Conservation (phyloP, 805 yeast genomes). For the Teunomyces cretensis region DNA sequence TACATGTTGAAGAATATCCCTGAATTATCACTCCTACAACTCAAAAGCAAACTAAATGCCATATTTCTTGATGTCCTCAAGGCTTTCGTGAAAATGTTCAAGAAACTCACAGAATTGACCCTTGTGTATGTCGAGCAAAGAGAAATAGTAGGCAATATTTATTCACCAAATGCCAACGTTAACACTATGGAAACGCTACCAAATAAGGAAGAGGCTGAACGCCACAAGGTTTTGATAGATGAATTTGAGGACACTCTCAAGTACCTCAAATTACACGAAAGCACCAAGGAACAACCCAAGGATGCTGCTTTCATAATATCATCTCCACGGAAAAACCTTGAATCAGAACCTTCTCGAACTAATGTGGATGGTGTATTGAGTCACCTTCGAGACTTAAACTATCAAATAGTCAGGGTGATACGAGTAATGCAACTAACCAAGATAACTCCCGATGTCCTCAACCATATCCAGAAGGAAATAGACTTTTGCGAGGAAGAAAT, state of each 20-base stretch:
- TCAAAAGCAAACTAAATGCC: constrained; percentile 30
- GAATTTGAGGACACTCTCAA: constrained; percentile 29
- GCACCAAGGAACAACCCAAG: constrained; percentile 3
- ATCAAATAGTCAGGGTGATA: constrained; percentile 35
- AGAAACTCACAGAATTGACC: constrained; percentile 28
- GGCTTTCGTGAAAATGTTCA: constrained; percentile 29
- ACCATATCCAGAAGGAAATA: constrained; percentile 23
- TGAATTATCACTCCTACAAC: constrained; percentile 28
- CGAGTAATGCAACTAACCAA: constrained; percentile 37
- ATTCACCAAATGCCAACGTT: constrained; percentile 9
- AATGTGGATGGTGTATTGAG: constrained; percentile 12
- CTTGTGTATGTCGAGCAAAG: constrained; percentile 25
- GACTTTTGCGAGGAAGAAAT: constrained; percentile 27
- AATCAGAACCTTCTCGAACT: background rate
- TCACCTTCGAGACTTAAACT: constrained; percentile 35
- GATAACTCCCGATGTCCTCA: constrained; percentile 29
- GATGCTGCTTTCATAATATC: constrained; percentile 24
- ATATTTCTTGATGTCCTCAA: constrained; percentile 37
- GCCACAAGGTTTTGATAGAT: constrained; percentile 27
- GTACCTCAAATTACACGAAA: constrained; percentile 17
- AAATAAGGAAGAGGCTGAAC: constrained; percentile 27
- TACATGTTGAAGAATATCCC: constrained; percentile 25
- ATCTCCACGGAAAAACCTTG: constrained; percentile 24
- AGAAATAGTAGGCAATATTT: constrained; percentile 27
- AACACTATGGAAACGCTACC: constrained; percentile 26